Evolutionary conservation across 2,329 filamentous ascomycete genomes (phyloP), one percentile per base, ranked within the genome.

Genomic region (Penicillium sumatraense): DNA sequence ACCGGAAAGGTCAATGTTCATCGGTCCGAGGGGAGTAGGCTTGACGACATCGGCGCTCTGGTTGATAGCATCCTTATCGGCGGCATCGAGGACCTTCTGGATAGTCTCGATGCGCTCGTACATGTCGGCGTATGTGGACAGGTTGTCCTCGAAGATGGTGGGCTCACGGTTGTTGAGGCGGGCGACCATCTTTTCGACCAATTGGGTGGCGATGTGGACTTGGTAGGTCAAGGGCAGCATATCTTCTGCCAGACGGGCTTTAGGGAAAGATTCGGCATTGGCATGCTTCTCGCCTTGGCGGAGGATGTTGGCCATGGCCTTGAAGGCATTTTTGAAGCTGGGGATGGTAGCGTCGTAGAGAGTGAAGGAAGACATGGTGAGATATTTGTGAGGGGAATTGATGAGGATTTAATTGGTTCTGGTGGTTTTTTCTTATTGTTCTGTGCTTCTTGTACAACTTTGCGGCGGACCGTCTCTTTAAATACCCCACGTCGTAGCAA

Each of bases 201-300:
- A 68, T 64, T 81, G 76, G 63, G 71, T 76, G 53, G 71, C 60
- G 38, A 67, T 66, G 53, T 81, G 75, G 64, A 85, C 69, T 62
- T 85, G 83, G 69, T 72, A 82, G 54, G 72, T 55, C 44, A 85
- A 68, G 3, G 75, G 65, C n/a, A 67, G 57, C 83, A 85, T 84
- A 68, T 83, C 80, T 0, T 73, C 73, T 53, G 74, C 66, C 18
- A 85, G 71, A 2, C 72, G 72, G n/a, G 73, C 70, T 7, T 74
- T 67, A 42, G 80, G 53, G 44, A 80, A 66, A 23, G 74, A 70
- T 3, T 68, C 57, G 5, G 73, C 66, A 23, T 75, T 65, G 52
- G 72, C 72, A 57, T 77, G 73, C 3, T 68, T 57, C 56, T 78
- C 72, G 52, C 67, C 81, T 60, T 80, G 80, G 31, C 72, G 65